Evolutionary conservation across 495 filamentous ascomycete species (phyloP).

Genomic region (Cetradonia linearis): DNA sequence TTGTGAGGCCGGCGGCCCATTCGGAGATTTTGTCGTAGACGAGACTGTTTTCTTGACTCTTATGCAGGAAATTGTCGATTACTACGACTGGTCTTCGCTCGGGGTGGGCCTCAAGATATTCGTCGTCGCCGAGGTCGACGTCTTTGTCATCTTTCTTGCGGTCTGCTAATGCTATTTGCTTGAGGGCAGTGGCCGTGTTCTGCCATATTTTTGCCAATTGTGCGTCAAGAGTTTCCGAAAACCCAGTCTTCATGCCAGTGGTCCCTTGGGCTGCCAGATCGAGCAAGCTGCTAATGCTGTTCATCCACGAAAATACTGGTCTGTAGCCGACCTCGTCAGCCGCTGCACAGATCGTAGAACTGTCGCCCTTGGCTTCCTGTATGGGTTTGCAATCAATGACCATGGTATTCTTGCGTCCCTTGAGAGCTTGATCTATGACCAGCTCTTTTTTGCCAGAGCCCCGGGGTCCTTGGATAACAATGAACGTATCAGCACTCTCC

Average conservation of each 20-base stretch:
- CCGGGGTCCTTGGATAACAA: constrained; percentile 83
- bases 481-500: constrained; percentile 83
- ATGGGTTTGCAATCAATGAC: constrained; percentile 94
- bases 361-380: constrained; percentile 82
- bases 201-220: constrained; percentile 89
- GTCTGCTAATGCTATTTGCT: constrained; percentile 57
- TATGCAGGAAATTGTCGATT: constrained; percentile 89
- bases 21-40: constrained; percentile 87
- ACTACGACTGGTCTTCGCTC: constrained; percentile 77
- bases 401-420: constrained; percentile 64
- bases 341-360: constrained; percentile 71
- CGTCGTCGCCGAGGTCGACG: constrained; percentile 62
- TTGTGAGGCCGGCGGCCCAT: constrained; percentile 82
- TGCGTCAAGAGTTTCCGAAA: constrained; percentile 86
- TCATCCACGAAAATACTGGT: constrained; percentile 93
- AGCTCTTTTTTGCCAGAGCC: constrained; percentile 87
- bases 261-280: constrained; percentile 90
- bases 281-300: constrained; percentile 81
- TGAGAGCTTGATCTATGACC: constrained; percentile 72
- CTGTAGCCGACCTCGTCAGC: constrained; percentile 82
- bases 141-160: constrained; percentile 66
- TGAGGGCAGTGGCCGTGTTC: constrained; percentile 72
- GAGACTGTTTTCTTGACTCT: constrained; percentile 56
- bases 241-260: constrained; percentile 87
- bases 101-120: constrained; percentile 85